Evolutionary conservation across 768 basidiomycete species (phyloP), one percentile per base, ranked within the genome.

Genomic region (Lactarius evosmus): DNA sequence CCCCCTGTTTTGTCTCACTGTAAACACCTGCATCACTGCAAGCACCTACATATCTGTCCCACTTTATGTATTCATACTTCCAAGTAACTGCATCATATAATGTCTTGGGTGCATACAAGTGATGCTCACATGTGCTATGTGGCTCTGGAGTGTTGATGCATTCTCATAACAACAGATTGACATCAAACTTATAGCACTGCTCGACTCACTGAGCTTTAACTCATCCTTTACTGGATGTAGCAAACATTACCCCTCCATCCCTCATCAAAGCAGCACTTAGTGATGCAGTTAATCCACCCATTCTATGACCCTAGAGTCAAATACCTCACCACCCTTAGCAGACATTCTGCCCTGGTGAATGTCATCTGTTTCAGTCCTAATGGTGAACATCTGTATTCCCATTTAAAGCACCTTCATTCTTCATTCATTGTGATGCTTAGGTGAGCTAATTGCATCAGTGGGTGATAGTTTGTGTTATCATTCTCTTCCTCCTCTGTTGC

Each of bases 311-410:
- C 97, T n/a, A 85, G 93, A 65, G 91, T 96, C 50, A 96, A 98
- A 73, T 99, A 98, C 72, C 87, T 98, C 32, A 89, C 97, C 5
- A 98, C 97, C 0, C 83, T 99, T 58, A 88, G 83, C 70, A 85
- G 93, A 72, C 97, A 99, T 75, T 93, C 92, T 16, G 93, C 92
- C 19, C 86, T 95, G 3, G 96, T 99, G 58, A 99, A 99, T 68
- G 96, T 97, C 7, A 96, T 96, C 30, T 80, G 97, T 52, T 99
- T 91, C 77, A 95, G 92, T 70, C 97, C 97, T 11, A 95, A 91
- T 70, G 97, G 96, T 90, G 71, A 66, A 82, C 71, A 25, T 54
- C 19, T 40, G 41, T 53, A 27, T 61, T 41, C 49, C 55, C 50
- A 11, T 46, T 64, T 34, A 30, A 55, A 29, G 53, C 52, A 52